These are phyloP conservation scores for Alternaria postmessia DNA, from an alignment of 2,329 filamentous ascomycete genomes.

Conservation along the genomic window DNA sequence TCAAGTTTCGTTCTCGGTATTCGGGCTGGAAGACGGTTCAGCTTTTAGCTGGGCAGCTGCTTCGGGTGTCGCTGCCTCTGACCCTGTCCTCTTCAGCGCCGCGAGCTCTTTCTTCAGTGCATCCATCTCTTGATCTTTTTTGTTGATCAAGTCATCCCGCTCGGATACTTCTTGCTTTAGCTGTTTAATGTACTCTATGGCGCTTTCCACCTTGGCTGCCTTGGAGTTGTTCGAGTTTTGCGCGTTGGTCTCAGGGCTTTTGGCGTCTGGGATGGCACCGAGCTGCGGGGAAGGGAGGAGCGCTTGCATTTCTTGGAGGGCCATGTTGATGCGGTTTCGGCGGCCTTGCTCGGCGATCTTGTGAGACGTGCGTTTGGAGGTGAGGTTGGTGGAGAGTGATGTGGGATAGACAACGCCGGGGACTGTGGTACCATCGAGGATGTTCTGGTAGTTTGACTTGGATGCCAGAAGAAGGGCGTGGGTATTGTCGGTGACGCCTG, in stretches of 20 bases:
- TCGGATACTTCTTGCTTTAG: constrained; percentile 76
- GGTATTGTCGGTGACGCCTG: constrained; percentile 63
- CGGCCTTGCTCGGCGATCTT: constrained; percentile 98
- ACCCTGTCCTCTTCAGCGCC: constrained; percentile 34
- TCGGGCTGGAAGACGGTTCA: constrained; percentile 24
- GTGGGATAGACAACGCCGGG: constrained; percentile 91
- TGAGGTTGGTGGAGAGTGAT: constrained; percentile 89
- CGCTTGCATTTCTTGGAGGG: constrained; percentile 87
- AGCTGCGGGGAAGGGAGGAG: constrained; percentile 72
- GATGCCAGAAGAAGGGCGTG: constrained; percentile 82
- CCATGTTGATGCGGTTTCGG: constrained; percentile 92
- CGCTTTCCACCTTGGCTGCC: constrained; percentile 95
- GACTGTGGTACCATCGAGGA: constrained; percentile 89
- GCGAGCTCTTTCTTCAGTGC: constrained; percentile 60
- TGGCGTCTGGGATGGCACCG: constrained; percentile 33
- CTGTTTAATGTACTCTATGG: constrained; percentile 92
- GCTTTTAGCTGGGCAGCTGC: constrained; percentile 20
- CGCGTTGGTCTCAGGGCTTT: constrained; percentile 50
- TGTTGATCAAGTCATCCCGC: constrained; percentile 69
- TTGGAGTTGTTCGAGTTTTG: constrained; percentile 70
- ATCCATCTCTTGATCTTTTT: constrained; percentile 69
- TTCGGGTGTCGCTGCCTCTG: constrained; percentile 18
- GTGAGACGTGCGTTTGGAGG: constrained; percentile 95
- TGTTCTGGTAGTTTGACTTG: constrained; percentile 98
- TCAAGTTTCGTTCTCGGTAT: constrained; percentile 24